A percentile compares a stretch with the other conserved stretches of the same genome.
Evolutionary conservation across 805 yeast species (phyloP).

Genomic region (Candida ascalaphidarum): DNA sequence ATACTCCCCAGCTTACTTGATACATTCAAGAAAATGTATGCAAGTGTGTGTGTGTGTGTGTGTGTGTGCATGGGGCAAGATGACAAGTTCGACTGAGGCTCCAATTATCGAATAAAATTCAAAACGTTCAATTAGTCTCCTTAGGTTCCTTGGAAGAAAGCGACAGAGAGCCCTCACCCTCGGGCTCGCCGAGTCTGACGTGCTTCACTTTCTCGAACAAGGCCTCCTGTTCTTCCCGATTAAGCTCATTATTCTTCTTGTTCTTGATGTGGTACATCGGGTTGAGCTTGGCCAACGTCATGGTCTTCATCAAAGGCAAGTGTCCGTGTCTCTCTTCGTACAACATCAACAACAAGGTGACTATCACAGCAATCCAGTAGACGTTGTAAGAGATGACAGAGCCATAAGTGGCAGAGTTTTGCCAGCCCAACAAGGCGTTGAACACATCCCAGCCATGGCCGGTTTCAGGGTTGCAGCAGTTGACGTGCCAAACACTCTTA

Average conservation of each 20-base stretch:
- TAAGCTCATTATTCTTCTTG: constrained; percentile 53
- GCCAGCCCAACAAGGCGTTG: constrained; percentile 95
- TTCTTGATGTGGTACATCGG: constrained; percentile 69
- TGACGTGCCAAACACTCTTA: constrained; percentile 87
- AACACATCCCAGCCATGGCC: constrained; percentile 97
- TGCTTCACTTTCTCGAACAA: constrained; percentile 33
- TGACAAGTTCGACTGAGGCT: neutral
- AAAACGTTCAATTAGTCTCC: too few relatives aligned
- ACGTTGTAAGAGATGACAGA: constrained; percentile 82
- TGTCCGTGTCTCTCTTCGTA: constrained; percentile 82
- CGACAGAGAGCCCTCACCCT: too few relatives aligned
- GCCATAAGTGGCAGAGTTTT: constrained; percentile 90
- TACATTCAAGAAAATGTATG: neutral
- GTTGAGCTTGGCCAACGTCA: constrained; percentile 43
- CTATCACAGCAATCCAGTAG: constrained; percentile 73
- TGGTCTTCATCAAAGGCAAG: constrained; percentile 55
- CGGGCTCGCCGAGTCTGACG: constrained; percentile 5
- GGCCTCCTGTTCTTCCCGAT: constrained; percentile 42
- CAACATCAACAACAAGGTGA: constrained; percentile 50
- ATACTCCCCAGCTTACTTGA: neutral
- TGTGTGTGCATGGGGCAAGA: constrained; percentile 2
- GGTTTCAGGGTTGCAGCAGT: constrained; percentile 91
- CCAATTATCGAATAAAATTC: too few relatives aligned
- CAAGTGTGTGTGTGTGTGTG: neutral
- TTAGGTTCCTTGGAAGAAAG: too few relatives aligned